These are phyloP conservation scores for Linderina pennispora DNA, from an alignment of 192 early-diverging fungal genomes.

Conservation along the genomic window DNA sequence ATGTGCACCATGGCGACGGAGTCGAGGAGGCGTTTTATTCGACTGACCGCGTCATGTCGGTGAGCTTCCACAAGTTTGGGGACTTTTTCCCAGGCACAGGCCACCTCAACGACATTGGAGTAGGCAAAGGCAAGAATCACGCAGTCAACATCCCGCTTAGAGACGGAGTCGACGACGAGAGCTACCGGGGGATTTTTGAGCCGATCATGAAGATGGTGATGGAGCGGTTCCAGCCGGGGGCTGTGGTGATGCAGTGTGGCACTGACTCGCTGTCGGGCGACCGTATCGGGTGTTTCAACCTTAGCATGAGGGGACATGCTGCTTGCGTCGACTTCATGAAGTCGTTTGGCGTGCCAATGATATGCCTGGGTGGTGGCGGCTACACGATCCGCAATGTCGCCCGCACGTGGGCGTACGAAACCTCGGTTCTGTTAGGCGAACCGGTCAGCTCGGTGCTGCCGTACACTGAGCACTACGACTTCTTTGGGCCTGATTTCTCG, in stretches of 20 bases:
- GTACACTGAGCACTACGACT: conserved; percentile 82
- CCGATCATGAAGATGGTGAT: conserved; percentile 82
- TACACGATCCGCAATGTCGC: conserved; percentile 97
- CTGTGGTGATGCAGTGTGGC: conserved; percentile 92
- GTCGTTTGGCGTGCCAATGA: conserved; percentile 80
- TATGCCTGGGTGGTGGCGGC: conserved; percentile 94
- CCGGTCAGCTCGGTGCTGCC: conserved; percentile 68
- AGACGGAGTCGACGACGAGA: conserved; percentile 92
- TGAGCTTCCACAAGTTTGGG: conserved; percentile 97
- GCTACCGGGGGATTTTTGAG: conserved; percentile 85
- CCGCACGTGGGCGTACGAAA: conserved; percentile 94
- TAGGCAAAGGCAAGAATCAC: conserved; percentile 80
- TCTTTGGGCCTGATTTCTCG: conserved; percentile 88
- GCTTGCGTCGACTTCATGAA: conserved; percentile 92
- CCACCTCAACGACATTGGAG: conserved; percentile 85
- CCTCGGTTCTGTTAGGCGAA: conserved; percentile 70
- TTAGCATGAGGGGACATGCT: conserved; percentile 91
- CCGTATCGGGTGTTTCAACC: conserved; percentile 91
- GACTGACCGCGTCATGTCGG: conserved; percentile 98
- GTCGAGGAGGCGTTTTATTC: conserved; percentile 99
- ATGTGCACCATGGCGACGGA: conserved; percentile 99
- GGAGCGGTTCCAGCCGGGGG: conserved; percentile 85
- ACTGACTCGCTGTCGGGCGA: conserved; percentile 93
- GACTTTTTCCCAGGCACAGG: conserved; percentile 99
- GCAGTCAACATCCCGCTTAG: conserved; percentile 94